phyloP scores from a whole-genome alignment of 2,329 filamentous ascomycete species.

The Claviceps digitariae region DNA sequence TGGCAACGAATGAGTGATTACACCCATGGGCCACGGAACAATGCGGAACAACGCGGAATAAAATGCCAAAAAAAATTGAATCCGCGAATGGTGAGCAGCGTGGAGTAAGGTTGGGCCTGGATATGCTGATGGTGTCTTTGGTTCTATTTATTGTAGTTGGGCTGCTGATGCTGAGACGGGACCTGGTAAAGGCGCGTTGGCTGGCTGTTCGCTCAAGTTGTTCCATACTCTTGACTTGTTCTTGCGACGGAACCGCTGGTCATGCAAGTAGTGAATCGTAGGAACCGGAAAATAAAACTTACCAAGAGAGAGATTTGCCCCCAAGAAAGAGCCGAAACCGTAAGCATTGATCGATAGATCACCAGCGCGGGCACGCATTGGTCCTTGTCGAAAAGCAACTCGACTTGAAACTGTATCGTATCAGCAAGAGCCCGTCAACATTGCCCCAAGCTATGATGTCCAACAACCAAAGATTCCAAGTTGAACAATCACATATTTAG shows the following conservation, averaged over 20 bases:
- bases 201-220: neutral
- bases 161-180: neutral
- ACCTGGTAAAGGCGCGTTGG: neutral
- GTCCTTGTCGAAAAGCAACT: neutral
- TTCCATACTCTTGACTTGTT: neutral
- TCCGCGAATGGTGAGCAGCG: too few relatives aligned
- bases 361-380: neutral
- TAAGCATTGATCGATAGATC: neutral
- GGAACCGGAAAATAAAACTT: neutral
- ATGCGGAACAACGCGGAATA: neutral
- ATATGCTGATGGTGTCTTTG: neutral
- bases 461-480: neutral
- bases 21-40: neutral
- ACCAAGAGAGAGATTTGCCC: neutral
- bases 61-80: too few relatives aligned
- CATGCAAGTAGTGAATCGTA: neutral
- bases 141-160: too few relatives aligned
- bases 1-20: too few relatives aligned
- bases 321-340: neutral
- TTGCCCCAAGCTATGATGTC: neutral
- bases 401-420: neutral
- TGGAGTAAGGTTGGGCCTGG: neutral
- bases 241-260: neutral
- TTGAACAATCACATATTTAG: neutral
- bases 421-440: neutral